Conservation (phyloP, 1,284 basidiomycete species). For the Erythrobasidium hasegawianum region DNA sequence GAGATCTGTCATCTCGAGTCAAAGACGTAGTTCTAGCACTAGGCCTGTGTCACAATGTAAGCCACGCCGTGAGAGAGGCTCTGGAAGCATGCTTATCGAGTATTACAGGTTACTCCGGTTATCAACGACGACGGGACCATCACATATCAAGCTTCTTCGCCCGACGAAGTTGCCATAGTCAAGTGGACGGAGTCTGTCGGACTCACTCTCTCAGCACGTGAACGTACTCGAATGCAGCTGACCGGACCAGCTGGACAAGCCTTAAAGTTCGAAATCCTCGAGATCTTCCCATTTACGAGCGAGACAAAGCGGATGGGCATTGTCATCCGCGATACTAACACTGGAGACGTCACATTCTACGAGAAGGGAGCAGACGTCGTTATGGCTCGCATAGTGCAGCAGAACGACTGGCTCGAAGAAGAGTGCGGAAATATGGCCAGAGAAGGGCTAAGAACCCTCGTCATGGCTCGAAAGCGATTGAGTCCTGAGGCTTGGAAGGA, state of each 20-base stretch:
- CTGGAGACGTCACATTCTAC: slow-evolving; percentile 78
- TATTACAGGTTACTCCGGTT: slow-evolving; percentile 80
- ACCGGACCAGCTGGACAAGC: slow-evolving; percentile 62
- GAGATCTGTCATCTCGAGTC: slow-evolving; percentile 94
- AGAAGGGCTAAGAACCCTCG: slow-evolving; percentile 90
- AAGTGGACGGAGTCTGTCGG: slow-evolving; percentile 95
- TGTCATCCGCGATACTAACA: slow-evolving; percentile 72
- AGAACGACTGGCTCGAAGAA: slow-evolving; percentile 98
- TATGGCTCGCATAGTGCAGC: slow-evolving; percentile 88
- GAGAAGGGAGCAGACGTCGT: slow-evolving; percentile 98
- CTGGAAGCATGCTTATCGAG: not conserved
- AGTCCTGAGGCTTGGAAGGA: slow-evolving; percentile 64
- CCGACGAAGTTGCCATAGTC: slow-evolving; percentile 99
- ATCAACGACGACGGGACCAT: slow-evolving; percentile 86
- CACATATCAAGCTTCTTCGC: slow-evolving; percentile 97
- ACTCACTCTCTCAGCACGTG: slow-evolving; percentile 77
- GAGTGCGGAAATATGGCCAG: slow-evolving; percentile 98
- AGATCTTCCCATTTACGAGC: slow-evolving; percentile 94
- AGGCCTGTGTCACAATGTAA: slow-evolving; percentile 91
- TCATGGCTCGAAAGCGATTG: slow-evolving; percentile 79
- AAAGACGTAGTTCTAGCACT: slow-evolving; percentile 88
- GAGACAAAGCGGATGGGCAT: slow-evolving; percentile 99
- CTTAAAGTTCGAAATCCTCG: slow-evolving; percentile 77
- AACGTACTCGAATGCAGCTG: slow-evolving; percentile 79
- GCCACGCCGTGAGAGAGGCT: slow-evolving; percentile 42